These are phyloP conservation scores for Candida hungchunana DNA, from an alignment of 805 yeast genomes.

Conservation along the genomic window DNA sequence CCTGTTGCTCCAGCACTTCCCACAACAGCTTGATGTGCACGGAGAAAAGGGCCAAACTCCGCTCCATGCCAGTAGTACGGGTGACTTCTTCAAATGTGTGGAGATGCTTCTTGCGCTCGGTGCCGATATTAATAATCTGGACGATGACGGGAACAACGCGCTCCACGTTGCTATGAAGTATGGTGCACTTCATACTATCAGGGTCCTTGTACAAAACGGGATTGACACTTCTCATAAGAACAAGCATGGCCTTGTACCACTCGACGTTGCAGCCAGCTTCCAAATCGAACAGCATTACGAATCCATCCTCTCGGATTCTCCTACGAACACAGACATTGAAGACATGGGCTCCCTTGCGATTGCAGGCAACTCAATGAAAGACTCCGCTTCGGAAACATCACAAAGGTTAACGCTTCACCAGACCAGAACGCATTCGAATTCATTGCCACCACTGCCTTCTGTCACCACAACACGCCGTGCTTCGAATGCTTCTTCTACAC, in stretches of 20 bases:
- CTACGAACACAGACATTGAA: constrained; percentile 4
- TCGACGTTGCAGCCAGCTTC: constrained; percentile 53
- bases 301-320: constrained; percentile 9
- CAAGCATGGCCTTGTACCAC: constrained; percentile 59
- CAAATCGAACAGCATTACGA: constrained; percentile 44
- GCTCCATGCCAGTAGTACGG: constrained; percentile 60
- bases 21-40: constrained; percentile 45
- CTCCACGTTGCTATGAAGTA: constrained; percentile 77
- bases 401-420: too few species aligned
- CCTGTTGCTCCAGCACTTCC: constrained; percentile 62
- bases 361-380: constrained; percentile 20
- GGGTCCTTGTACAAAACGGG: constrained; percentile 45
- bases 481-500: constrained; percentile 24
- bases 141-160: constrained; percentile 75
- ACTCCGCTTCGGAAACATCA: constrained; percentile 1
- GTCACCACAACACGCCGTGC: constrained; percentile 29
- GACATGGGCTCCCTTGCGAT: constrained; percentile 2
- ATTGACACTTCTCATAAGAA: constrained; percentile 49
- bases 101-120: constrained; percentile 66
- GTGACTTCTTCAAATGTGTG: constrained; percentile 60
- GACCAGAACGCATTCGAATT: constrained; percentile 22
- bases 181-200: constrained; percentile 56
- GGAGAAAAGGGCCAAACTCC: constrained; percentile 53
- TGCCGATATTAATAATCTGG: constrained; percentile 70
- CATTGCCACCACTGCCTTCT: constrained; percentile 31